Conservation (phyloP, 164 flowering plant genomes). For the Aristolochia californica region DNA sequence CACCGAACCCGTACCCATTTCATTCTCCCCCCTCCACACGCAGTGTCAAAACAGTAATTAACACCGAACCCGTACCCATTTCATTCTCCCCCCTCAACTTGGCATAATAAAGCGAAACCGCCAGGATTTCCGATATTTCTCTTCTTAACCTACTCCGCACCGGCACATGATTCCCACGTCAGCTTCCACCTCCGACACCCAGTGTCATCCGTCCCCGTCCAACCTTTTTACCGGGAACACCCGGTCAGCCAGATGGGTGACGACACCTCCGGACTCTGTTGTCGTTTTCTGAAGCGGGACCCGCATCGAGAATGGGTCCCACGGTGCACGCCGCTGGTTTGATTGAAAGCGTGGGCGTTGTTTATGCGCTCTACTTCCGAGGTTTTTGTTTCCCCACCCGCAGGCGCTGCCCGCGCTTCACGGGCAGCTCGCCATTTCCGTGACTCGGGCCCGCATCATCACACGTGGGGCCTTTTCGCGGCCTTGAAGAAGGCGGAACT, state of each 20-base stretch:
- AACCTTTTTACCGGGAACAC: background rate
- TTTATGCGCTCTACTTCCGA: conserved; percentile 15
- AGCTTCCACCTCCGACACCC: background rate
- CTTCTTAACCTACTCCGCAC: conserved; percentile 3
- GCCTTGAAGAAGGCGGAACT: too few relatives aligned
- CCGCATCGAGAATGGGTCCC: background rate
- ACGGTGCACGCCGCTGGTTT: conserved; percentile 3
- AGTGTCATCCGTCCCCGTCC: background rate
- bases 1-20: too few relatives aligned
- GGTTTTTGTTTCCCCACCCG: conserved; percentile 11
- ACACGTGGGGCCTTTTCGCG: too few relatives aligned
- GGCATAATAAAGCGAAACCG: background rate
- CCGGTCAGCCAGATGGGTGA: conserved; percentile 5
- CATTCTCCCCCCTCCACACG: background rate
- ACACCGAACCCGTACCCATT: too few relatives aligned
- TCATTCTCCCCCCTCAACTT: background rate
- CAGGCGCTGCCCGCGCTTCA: conserved; percentile 2
- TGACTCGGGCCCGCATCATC: too few relatives aligned
- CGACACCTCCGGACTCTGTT: conserved; percentile 11
- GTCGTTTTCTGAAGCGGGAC: conserved; percentile 11
- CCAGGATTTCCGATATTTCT: conserved; percentile 1
- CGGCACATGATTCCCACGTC: background rate
- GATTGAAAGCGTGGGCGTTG: background rate
- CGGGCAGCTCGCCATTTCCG: background rate
- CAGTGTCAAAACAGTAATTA: background rate